These are phyloP conservation scores for Furcasterigmium furcatum DNA, from an alignment of 2,329 filamentous ascomycete genomes.

Conservation along the genomic window DNA sequence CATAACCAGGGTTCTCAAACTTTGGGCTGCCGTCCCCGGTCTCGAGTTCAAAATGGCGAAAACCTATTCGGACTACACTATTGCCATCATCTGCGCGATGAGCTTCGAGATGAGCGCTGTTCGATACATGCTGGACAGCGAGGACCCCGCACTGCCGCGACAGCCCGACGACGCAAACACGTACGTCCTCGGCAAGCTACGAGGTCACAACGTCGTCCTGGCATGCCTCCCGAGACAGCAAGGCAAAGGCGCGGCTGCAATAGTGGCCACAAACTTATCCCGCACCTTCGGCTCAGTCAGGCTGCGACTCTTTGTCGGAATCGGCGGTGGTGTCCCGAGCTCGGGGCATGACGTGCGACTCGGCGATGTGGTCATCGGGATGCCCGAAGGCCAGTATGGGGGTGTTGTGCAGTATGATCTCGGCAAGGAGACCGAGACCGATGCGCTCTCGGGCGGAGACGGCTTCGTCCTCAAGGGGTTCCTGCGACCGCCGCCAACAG, in stretches of 20 bases:
- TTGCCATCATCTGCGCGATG: conserved; percentile 19
- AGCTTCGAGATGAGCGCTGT: conserved; percentile 21
- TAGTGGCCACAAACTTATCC: conserved; percentile 16
- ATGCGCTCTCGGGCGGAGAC: too few relatives aligned
- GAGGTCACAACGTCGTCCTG: conserved; percentile 18
- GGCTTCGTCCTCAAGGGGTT: conserved; percentile 2
- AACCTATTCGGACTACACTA: conserved; percentile 15
- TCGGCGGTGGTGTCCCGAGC: background rate
- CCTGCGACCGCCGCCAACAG: background rate
- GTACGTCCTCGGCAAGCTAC: conserved; percentile 19
- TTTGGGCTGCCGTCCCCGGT: too few relatives aligned
- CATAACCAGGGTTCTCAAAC: too few relatives aligned
- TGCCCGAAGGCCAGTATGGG: conserved; percentile 7
- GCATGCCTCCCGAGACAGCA: conserved; percentile 13
- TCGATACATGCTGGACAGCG: conserved; percentile 21
- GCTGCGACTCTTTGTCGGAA: background rate
- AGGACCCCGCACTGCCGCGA: conserved; percentile 13
- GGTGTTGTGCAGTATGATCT: conserved; percentile 21
- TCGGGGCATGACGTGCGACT: conserved; percentile 10
- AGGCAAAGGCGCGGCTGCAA: conserved; percentile 19
- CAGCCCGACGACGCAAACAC: conserved; percentile 16
- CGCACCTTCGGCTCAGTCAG: conserved; percentile 15
- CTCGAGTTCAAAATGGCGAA: too few relatives aligned
- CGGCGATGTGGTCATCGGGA: conserved; percentile 21
- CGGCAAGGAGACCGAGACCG: background rate